A percentile compares a stretch with the other conserved stretches of the same genome.
These are phyloP conservation scores for Corymbia maculata DNA, from an alignment of 345 rosid species.

Conservation along the genomic window DNA sequence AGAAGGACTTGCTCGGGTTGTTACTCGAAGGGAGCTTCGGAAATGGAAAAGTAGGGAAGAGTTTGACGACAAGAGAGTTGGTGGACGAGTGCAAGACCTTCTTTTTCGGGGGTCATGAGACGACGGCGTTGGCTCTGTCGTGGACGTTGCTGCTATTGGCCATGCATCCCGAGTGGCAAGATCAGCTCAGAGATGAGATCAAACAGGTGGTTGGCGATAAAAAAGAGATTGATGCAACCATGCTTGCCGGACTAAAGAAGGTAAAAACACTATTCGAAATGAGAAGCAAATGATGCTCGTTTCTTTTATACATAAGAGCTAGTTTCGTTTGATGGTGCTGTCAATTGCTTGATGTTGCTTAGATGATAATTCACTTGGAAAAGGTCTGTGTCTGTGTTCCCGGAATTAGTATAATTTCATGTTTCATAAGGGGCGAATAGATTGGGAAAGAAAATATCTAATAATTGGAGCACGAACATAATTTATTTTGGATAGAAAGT, in stretches of 20 bases:
- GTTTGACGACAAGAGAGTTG: slow-evolving; percentile 43
- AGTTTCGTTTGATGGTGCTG: neutral
- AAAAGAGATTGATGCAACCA: slow-evolving; percentile 33
- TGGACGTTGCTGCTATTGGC: slow-evolving; percentile 89
- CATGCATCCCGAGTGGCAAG: slow-evolving; percentile 70
- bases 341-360: neutral
- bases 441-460: neutral
- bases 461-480: neutral
- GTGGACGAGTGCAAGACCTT: slow-evolving; percentile 93
- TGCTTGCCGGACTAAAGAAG: slow-evolving; percentile 78
- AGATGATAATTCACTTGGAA: neutral
- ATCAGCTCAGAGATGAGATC: slow-evolving; percentile 70
- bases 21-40: slow-evolving; percentile 22
- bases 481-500: neutral
- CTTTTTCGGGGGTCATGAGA: slow-evolving; percentile 92
- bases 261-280: slow-evolving; percentile 20
- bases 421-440: neutral
- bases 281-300: neutral
- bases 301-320: neutral
- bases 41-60: slow-evolving; percentile 31
- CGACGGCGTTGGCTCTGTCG: slow-evolving; percentile 76
- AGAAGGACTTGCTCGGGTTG: slow-evolving; percentile 51
- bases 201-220: slow-evolving; percentile 46
- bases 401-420: neutral
- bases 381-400: neutral